These are phyloP conservation scores for Lagenidium giganteum DNA, from an alignment of 352 stramenopile species.

Conservation along the genomic window DNA sequence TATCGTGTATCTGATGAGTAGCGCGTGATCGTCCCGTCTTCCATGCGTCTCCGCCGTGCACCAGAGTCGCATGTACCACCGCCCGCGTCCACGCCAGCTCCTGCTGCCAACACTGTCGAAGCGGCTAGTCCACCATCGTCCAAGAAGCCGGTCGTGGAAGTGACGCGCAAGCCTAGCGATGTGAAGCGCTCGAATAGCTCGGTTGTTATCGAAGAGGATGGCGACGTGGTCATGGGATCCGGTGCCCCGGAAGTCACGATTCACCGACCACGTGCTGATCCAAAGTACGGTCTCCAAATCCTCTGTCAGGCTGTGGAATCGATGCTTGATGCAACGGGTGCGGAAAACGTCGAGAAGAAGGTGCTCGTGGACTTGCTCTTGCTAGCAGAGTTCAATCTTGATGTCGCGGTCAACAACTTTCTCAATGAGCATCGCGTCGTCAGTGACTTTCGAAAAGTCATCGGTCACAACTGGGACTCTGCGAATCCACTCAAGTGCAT, in stretches of 20 bases:
- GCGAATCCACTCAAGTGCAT: conserved; percentile 43
- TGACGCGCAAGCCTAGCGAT: background rate
- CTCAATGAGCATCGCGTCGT: conserved; percentile 74
- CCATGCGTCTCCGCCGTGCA: conserved; percentile 67
- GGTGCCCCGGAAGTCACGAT: conserved; percentile 22
- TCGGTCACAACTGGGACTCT: conserved; percentile 67
- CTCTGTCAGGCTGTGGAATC: conserved; percentile 69
- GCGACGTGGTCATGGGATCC: conserved; percentile 58
- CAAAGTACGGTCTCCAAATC: conserved; percentile 76
- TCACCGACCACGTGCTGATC: no score
- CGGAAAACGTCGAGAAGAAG: conserved; percentile 57
- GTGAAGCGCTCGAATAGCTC: background rate
- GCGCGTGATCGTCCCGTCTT: conserved; percentile 37
- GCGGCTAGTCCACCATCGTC: conserved; percentile 9
- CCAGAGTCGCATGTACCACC: conserved; percentile 34
- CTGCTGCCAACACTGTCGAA: conserved; percentile 8
- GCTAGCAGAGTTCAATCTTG: conserved; percentile 72
- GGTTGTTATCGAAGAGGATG: conserved; percentile 33
- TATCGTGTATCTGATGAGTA: background rate
- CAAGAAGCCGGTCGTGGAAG: background rate
- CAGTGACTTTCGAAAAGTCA: conserved; percentile 72
- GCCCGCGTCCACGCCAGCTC: conserved; percentile 2
- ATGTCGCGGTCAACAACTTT: conserved; percentile 78
- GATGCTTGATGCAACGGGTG: conserved; percentile 75
- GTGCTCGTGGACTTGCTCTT: conserved; percentile 69